Evolutionary conservation across 2,329 filamentous ascomycete species (phyloP), one percentile per base, ranked within the genome.

Genomic region (Ophioceras dolichostomum): DNA sequence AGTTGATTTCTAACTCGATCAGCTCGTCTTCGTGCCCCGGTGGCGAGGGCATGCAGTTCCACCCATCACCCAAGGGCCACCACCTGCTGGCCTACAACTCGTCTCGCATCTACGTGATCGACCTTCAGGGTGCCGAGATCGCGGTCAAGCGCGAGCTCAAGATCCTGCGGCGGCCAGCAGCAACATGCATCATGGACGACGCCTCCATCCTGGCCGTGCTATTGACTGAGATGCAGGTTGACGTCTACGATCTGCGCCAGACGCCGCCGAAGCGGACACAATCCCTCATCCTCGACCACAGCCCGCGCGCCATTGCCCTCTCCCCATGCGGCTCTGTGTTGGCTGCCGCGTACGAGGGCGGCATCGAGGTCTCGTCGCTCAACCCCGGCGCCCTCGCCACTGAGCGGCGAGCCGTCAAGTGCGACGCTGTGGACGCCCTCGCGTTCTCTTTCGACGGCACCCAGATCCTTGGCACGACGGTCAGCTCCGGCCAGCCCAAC

Each of bases 361-460:
- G 83, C n/a, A 88, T 94, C 43, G 87, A 94, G 55, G 83, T 94
- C 0, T 78, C 83, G 20, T 83, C 85, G 5, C 62, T 94, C 28
- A 74, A 73, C 34, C 65, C 78, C 3, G 72, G 67, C 37, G 76
- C 74, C 19, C 50, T 79, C 20, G 57, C 72, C 10, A 82, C 74
- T 0, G 80, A 87, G 46, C 70, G 80, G 48, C 70, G 84, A 46
- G 74, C 83, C 10, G 83, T 89, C 40, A 85, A 87, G 50, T 89
- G 83, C 50, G 78, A 83, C 50, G 72, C 70, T 2, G 80, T 88
- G 4, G 83, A 89, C 51, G 67, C 75, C 3, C 59, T 91, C 34
- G 69, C 76, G 4, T 91, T 91, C 52, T 88, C 83, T 1, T 72
- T 71, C 36, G 83, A 89, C 53, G 83, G 83, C 3, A 82, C 79